These are phyloP conservation scores for Oxytropis ochrocephala DNA, from an alignment of 306 rosid species.

Conservation along the genomic window DNA sequence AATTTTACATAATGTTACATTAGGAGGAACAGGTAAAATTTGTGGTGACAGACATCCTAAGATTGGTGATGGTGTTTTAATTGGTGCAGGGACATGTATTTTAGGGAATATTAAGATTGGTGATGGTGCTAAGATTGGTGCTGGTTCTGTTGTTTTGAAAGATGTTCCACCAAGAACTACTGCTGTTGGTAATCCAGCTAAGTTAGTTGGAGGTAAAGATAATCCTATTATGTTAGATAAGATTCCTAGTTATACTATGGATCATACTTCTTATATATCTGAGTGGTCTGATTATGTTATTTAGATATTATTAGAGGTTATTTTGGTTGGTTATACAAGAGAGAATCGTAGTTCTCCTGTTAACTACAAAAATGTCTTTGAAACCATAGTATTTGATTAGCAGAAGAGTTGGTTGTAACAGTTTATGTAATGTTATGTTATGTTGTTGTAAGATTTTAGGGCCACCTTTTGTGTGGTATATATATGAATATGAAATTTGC, in stretches of 20 bases:
- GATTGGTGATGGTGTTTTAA: constrained; percentile 85
- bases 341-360: constrained; percentile 58
- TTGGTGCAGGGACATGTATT: constrained; percentile 89
- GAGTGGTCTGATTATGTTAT: constrained; percentile 88
- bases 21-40: constrained; percentile 84
- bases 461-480: neutral
- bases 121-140: constrained; percentile 88
- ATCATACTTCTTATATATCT: constrained; percentile 65
- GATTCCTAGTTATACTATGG: constrained; percentile 85
- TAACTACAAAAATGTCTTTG: constrained; percentile 13
- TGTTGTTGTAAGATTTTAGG: constrained; percentile 24
- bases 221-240: constrained; percentile 67
- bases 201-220: constrained; percentile 73
- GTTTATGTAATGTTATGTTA: constrained; percentile 13
- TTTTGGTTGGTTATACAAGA: constrained; percentile 15
- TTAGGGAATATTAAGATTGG: constrained; percentile 81
- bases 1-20: constrained; percentile 78
- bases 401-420: constrained; percentile 18
- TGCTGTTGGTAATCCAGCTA: constrained; percentile 87
- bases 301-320: constrained; percentile 20
- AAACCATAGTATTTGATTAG: neutral
- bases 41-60: constrained; percentile 89
- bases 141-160: constrained; percentile 82
- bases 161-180: constrained; percentile 89
- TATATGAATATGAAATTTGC: constrained; percentile 11